phyloP scores from a whole-genome alignment of 306 rosid species.

The Glycine tomentella region DNA sequence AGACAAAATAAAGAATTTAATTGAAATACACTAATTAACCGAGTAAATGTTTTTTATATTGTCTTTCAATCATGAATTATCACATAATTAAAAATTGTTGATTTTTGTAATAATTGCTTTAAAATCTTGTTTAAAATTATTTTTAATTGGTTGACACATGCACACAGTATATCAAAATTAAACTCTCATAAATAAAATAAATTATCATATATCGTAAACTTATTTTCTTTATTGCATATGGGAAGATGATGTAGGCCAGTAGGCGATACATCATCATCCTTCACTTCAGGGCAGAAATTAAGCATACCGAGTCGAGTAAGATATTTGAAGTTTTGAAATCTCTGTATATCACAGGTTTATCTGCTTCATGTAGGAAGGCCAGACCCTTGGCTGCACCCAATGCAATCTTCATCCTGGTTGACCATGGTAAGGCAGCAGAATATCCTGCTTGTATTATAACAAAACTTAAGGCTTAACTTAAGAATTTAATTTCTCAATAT shows the following conservation, averaged over 20 bases:
- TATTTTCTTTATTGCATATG: too few relatives aligned
- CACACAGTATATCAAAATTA: background rate
- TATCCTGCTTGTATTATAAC: conserved; percentile 55
- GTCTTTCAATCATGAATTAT: background rate
- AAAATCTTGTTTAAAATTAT: background rate
- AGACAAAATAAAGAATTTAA: background rate
- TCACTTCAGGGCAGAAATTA: background rate
- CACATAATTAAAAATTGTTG: background rate
- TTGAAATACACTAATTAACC: background rate
- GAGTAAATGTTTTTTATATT: background rate
- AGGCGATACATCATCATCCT: too few relatives aligned
- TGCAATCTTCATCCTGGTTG: conserved; percentile 79
- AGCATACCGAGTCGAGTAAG: conserved; percentile 75
- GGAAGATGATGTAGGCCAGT: too few relatives aligned
- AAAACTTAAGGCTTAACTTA: conserved; percentile 2
- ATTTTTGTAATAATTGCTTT: background rate
- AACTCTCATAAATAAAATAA: background rate
- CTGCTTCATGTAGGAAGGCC: conserved; percentile 78
- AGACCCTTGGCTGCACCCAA: conserved; percentile 83
- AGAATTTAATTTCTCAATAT: background rate
- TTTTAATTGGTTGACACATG: background rate
- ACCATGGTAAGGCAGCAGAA: conserved; percentile 77
- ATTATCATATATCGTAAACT: background rate
- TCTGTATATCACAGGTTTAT: conserved; percentile 82
- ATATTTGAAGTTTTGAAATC: conserved; percentile 89